Conservation (phyloP, 371 early-diverging fungal species). For the Mucor racemosus region DNA sequence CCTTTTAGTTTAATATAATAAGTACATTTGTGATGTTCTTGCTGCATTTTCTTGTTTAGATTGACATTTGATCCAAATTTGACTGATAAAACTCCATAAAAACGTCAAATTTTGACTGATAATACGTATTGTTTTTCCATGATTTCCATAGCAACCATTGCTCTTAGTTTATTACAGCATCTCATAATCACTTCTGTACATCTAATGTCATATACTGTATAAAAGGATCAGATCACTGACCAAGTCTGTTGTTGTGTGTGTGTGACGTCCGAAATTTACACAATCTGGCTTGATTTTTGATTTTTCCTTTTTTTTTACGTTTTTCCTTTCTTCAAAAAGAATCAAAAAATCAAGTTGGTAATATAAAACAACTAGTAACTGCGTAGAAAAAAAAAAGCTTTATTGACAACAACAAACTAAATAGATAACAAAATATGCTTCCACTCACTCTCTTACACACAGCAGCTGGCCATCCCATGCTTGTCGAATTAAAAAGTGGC, state of each 20-base stretch:
- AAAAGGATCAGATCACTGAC: not conserved
- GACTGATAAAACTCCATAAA: too few relatives aligned
- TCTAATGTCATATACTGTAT: too few relatives aligned
- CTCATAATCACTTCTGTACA: too few relatives aligned
- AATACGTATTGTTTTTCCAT: too few relatives aligned
- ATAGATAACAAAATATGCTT: constrained; percentile 57
- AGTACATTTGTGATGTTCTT: too few relatives aligned
- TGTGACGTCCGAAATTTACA: constrained; percentile 3
- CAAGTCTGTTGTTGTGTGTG: not conserved
- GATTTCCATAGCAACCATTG: too few relatives aligned
- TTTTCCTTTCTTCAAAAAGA: constrained; percentile 12
- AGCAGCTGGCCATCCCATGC: constrained; percentile 90
- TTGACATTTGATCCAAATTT: too few relatives aligned
- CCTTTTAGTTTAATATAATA: not conserved
- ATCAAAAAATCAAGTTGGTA: not conserved
- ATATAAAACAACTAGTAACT: not conserved
- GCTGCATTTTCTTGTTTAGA: too few relatives aligned
- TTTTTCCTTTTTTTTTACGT: constrained; percentile 4
- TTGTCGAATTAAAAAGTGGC: constrained; percentile 98
- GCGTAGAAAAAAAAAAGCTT: not conserved
- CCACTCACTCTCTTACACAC: constrained; percentile 91
- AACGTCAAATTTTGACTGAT: too few relatives aligned
- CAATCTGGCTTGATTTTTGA: constrained; percentile 1
- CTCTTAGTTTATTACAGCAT: too few relatives aligned
- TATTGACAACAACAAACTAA: not conserved